These are phyloP conservation scores for Hirschfeldia incana DNA, from an alignment of 345 rosid species.

Conservation along the genomic window DNA sequence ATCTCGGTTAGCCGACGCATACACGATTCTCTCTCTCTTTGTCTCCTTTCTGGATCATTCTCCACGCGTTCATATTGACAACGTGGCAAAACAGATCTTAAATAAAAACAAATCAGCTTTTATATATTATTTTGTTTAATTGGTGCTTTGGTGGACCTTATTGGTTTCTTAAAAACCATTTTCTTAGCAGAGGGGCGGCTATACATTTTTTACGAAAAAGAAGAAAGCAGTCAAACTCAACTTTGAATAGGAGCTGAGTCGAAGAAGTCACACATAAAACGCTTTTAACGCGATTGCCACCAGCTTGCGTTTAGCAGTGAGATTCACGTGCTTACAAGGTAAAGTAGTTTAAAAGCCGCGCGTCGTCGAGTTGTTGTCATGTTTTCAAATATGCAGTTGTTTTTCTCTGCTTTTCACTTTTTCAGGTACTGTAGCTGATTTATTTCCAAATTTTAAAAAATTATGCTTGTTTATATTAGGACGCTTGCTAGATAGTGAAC, in stretches of 20 bases:
- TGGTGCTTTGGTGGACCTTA: constrained; percentile 25
- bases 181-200: constrained; percentile 33
- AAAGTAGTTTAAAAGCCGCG: not conserved
- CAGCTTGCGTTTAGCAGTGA: constrained; percentile 5
- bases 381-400: not conserved
- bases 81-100: constrained; percentile 31
- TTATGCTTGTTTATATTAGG: not conserved
- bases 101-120: not conserved
- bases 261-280: constrained; percentile 28
- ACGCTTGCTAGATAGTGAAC: not conserved
- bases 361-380: not conserved
- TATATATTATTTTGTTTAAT: not conserved
- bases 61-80: constrained; percentile 38
- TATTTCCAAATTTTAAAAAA: not conserved
- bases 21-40: constrained; percentile 30
- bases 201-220: not conserved
- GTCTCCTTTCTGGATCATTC: constrained; percentile 32
- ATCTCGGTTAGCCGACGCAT: constrained; percentile 38
- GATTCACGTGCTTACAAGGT: constrained; percentile 1
- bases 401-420: constrained; percentile 12
- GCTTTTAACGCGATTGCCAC: constrained; percentile 25
- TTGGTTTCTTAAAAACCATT: not conserved
- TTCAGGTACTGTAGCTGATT: not conserved
- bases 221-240: constrained; percentile 34
- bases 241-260: constrained; percentile 24